Percentiles rank a stretch among this genome's conserved stretches.
phyloP scores from a whole-genome alignment of 805 yeast genomes.

The Starmerella roubikii region DNA sequence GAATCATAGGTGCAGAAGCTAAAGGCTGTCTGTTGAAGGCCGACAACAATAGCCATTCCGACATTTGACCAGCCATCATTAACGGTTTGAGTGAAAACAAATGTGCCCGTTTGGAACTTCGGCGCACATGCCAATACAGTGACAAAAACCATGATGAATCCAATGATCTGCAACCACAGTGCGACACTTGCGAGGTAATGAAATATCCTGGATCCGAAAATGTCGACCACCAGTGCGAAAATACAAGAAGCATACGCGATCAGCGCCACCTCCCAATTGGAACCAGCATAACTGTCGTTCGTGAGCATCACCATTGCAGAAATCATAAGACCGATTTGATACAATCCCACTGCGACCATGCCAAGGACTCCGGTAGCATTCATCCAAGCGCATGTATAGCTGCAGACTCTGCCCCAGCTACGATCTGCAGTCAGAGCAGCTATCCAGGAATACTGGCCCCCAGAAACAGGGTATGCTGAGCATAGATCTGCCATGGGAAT shows the following conservation, averaged over 20 bases:
- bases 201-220: constrained; percentile 24
- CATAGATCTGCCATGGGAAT: constrained; percentile 52
- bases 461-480: constrained; percentile 41
- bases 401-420: constrained; percentile 34
- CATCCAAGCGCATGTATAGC: constrained; percentile 48
- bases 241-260: constrained; percentile 20
- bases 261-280: constrained; percentile 21
- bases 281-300: constrained; percentile 26
- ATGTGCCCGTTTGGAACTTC: constrained; percentile 36
- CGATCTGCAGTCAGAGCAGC: constrained; percentile 24
- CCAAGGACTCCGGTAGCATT: constrained; percentile 51
- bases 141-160: constrained; percentile 42
- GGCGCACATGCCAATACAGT: constrained; percentile 39
- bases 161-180: constrained; percentile 38
- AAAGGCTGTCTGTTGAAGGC: constrained; percentile 60
- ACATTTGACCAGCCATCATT: constrained; percentile 47
- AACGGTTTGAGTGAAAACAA: constrained; percentile 41
- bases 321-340: constrained; percentile 39
- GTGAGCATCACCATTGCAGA: constrained; percentile 38
- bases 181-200: constrained; percentile 40
- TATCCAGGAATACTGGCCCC: constrained; percentile 60
- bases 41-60: constrained; percentile 54
- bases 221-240: constrained; percentile 15
- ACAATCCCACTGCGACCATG: constrained; percentile 46
- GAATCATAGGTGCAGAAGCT: constrained; percentile 55